These are phyloP conservation scores for Lepidium aucheri DNA, from an alignment of 345 rosid genomes.

Conservation along the genomic window DNA sequence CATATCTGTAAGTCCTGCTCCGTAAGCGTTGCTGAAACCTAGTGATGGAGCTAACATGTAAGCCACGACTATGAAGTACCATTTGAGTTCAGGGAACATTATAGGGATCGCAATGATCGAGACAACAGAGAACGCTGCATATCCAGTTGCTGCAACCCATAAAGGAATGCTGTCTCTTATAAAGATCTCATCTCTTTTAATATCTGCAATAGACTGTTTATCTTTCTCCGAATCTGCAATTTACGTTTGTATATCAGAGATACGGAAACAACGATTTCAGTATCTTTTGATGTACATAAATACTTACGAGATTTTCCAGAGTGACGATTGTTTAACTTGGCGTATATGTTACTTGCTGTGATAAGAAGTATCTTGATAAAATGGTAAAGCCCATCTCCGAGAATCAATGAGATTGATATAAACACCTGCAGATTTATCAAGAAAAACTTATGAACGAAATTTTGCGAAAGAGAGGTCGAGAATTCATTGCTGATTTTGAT, in stretches of 20 bases:
- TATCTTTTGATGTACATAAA: neutral
- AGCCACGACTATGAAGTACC: slow-evolving; percentile 40
- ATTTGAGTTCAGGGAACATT: slow-evolving; percentile 42
- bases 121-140: slow-evolving; percentile 31
- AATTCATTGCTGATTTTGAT: neutral
- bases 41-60: slow-evolving; percentile 41
- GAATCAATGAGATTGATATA: slow-evolving; percentile 69
- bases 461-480: neutral
- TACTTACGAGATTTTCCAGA: slow-evolving; percentile 36
- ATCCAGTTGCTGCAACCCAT: slow-evolving; percentile 42
- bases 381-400: slow-evolving; percentile 91
- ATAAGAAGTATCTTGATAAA: slow-evolving; percentile 65
- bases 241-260: slow-evolving; percentile 5
- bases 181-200: slow-evolving; percentile 32
- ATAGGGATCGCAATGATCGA: slow-evolving; percentile 35
- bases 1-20: slow-evolving; percentile 51
- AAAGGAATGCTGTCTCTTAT: slow-evolving; percentile 43
- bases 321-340: slow-evolving; percentile 26
- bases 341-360: slow-evolving; percentile 43
- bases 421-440: slow-evolving; percentile 49
- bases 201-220: slow-evolving; percentile 9
- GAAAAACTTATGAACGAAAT: neutral
- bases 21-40: slow-evolving; percentile 49
- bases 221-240: slow-evolving; percentile 20
- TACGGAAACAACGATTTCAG: neutral